Conservation (phyloP, 2,329 filamentous ascomycete genomes). For the Trichoderma semiorbis region DNA sequence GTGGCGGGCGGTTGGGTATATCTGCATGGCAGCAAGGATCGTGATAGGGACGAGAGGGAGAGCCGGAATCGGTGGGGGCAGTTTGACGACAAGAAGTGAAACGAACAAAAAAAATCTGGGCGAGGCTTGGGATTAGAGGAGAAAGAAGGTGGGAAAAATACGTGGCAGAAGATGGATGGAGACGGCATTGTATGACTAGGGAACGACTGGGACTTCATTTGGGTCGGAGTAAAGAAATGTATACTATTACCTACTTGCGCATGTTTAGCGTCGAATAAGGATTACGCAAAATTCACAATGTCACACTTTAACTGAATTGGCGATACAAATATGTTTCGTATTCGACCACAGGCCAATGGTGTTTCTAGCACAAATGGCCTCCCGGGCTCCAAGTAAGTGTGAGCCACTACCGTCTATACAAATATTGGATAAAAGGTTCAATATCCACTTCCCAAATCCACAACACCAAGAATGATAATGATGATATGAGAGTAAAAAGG, state of each 20-base stretch:
- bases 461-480: not conserved
- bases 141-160: not conserved
- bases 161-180: not conserved
- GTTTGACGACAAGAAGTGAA: conserved; percentile 18
- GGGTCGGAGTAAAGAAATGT: not conserved
- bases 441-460: not conserved
- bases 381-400: not conserved
- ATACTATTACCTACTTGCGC: not conserved
- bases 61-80: conserved; percentile 51
- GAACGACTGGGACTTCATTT: not conserved
- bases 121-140: not conserved
- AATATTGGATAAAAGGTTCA: not conserved
- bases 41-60: conserved; percentile 46
- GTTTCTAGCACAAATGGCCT: not conserved
- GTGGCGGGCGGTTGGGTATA: conserved; percentile 52
- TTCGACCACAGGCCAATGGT: not conserved
- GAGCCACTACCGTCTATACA: not conserved
- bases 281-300: not conserved
- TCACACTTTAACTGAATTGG: not conserved
- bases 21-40: conserved; percentile 47
- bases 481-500: not conserved
- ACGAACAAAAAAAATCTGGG: not conserved
- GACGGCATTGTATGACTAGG: not conserved
- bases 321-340: not conserved
- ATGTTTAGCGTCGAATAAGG: not conserved